Conservation (phyloP, 306 rosid genomes). For the Gastrolobium bilobum region DNA sequence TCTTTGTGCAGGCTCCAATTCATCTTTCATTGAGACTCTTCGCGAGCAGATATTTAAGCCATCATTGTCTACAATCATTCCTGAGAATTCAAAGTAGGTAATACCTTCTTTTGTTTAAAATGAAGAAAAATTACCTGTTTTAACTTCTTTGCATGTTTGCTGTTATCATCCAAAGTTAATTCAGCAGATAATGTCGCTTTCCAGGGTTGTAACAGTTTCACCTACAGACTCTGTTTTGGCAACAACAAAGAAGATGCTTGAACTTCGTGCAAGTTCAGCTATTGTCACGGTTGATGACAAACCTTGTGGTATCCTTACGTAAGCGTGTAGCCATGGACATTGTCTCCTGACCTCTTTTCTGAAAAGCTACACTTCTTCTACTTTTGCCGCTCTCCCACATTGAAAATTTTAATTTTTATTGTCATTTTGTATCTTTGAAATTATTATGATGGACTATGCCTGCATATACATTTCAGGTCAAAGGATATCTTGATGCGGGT, state of each 20-base stretch:
- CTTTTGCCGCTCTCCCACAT: background rate
- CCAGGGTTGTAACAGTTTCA: constrained; percentile 79
- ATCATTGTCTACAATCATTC: constrained; percentile 87
- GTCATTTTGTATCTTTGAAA: constrained; percentile 19
- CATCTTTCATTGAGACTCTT: constrained; percentile 85
- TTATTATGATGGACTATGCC: constrained; percentile 30
- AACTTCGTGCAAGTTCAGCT: constrained; percentile 74
- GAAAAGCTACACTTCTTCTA: constrained; percentile 16
- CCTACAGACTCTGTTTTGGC: constrained; percentile 78
- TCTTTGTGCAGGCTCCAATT: constrained; percentile 74
- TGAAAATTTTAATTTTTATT: constrained; percentile 3
- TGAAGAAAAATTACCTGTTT: constrained; percentile 25
- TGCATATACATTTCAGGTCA: constrained; percentile 65
- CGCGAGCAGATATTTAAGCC: constrained; percentile 93
- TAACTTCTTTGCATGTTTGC: constrained; percentile 8
- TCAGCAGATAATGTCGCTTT: constrained; percentile 49
- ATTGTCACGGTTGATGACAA: constrained; percentile 78
- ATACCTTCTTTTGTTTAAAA: constrained; percentile 59
- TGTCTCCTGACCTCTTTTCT: background rate
- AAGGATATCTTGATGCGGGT: constrained; percentile 96
- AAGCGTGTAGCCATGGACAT: constrained; percentile 47
- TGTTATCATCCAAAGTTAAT: constrained; percentile 28
- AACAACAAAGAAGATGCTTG: constrained; percentile 86
- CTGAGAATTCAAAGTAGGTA: constrained; percentile 99
- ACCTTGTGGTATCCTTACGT: constrained; percentile 95